Evolutionary conservation across 2,329 filamentous ascomycete genomes (phyloP).

Genomic region (Rugonectria rugulosa): DNA sequence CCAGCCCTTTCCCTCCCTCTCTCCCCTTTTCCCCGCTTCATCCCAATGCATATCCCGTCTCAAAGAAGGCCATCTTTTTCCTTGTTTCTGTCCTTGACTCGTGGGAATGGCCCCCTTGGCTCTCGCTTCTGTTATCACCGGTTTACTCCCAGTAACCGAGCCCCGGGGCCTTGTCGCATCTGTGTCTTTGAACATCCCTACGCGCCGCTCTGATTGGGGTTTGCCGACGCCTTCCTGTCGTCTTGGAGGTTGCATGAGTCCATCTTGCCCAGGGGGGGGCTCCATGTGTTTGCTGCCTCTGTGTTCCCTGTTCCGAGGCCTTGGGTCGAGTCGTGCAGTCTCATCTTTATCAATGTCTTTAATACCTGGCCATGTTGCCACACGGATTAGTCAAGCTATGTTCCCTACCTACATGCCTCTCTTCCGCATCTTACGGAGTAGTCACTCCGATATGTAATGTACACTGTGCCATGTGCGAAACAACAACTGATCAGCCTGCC

Average conservation of each 20-base stretch:
- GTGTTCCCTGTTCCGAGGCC: background rate
- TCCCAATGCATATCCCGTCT: background rate
- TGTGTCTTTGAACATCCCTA: background rate
- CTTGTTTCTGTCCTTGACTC: background rate
- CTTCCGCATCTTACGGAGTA: no score
- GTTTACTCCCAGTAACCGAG: background rate
- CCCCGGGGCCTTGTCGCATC: conserved; percentile 7
- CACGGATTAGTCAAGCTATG: no score
- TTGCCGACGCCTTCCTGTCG: no score
- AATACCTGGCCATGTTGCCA: no score
- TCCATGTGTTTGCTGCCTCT: background rate
- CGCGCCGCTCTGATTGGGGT: no score
- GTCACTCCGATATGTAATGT: no score
- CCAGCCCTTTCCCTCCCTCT: no score
- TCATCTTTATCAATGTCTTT: background rate
- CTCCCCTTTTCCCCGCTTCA: no score
- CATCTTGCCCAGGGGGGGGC: no score
- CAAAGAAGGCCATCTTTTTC: background rate
- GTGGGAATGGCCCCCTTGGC: background rate
- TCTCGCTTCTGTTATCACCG: background rate
- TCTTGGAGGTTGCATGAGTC: background rate
- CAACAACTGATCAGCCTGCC: no score
- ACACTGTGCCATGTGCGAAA: background rate
- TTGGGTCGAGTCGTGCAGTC: background rate
- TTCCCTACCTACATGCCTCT: no score